These are phyloP conservation scores for Cytidiella melzeri DNA, from an alignment of 768 basidiomycete species.

Conservation along the genomic window DNA sequence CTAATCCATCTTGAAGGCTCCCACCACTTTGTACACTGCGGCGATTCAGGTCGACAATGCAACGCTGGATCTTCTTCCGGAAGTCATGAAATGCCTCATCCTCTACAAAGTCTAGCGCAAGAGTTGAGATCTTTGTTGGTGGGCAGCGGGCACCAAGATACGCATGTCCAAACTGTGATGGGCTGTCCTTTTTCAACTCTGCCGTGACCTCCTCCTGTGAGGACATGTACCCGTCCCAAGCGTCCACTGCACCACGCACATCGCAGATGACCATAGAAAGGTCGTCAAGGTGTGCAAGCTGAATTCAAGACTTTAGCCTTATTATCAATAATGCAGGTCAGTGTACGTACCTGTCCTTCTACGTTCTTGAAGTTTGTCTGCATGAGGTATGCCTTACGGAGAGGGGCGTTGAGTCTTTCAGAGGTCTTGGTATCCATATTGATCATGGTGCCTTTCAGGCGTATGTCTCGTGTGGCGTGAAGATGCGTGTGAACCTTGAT, in stretches of 20 bases:
- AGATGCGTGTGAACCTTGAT: slow-evolving; percentile 12
- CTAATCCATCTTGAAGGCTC: not conserved
- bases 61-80: not conserved
- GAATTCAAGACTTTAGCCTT: not conserved
- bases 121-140: not conserved
- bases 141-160: not conserved
- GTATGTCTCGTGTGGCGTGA: slow-evolving; percentile 11
- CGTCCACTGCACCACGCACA: slow-evolving; percentile 1
- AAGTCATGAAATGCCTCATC: not conserved
- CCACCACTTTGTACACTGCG: not conserved
- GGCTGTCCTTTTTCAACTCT: too few species aligned
- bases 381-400: slow-evolving; percentile 7
- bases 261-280: not conserved
- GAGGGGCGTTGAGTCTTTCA: slow-evolving; percentile 11
- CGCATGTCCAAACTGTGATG: not conserved
- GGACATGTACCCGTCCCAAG: not conserved
- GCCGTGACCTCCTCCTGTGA: not conserved
- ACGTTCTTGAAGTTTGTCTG: slow-evolving; percentile 8
- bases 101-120: not conserved
- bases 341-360: slow-evolving; percentile 2
- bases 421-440: slow-evolving; percentile 11
- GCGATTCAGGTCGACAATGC: too few species aligned
- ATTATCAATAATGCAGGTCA: not conserved
- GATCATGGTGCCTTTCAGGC: slow-evolving; percentile 6
- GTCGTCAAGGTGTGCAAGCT: not conserved